Percentiles rank a stretch among this genome's conserved stretches.
phyloP scores from a whole-genome alignment of 1,284 basidiomycete genomes.

The Puccinia polysora region DNA sequence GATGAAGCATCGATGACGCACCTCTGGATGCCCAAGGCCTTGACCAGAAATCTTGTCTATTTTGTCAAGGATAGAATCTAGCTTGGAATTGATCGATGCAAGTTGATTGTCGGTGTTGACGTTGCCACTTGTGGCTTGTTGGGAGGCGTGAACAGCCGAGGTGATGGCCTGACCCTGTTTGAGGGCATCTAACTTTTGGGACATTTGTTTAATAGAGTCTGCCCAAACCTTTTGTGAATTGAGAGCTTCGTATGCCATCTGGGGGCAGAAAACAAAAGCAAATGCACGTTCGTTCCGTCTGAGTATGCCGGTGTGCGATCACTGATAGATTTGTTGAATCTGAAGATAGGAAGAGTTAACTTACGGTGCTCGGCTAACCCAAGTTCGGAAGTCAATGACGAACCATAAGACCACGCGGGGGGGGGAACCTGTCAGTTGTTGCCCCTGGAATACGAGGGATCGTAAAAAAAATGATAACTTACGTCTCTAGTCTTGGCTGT shows the following conservation, averaged over 20 bases:
- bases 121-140: not conserved
- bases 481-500: slow-evolving; percentile 26
- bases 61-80: slow-evolving; percentile 26
- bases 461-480: not conserved
- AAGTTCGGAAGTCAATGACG: no score
- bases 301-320: no score
- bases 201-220: slow-evolving; percentile 19
- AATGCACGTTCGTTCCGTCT: no score
- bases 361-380: slow-evolving; percentile 17
- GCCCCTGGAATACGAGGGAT: not conserved
- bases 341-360: not conserved
- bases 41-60: not conserved
- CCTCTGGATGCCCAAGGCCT: slow-evolving; percentile 15
- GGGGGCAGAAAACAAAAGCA: not conserved
- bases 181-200: slow-evolving; percentile 18
- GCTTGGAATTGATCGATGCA: slow-evolving; percentile 11
- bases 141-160: not conserved
- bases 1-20: not conserved
- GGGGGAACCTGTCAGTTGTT: no score
- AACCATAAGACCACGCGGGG: no score
- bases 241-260: slow-evolving; percentile 30
- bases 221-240: slow-evolving; percentile 37
- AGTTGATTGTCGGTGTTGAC: not conserved
- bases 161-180: slow-evolving; percentile 1
- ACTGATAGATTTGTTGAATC: not conserved